Base-by-base conservation (phyloP, 2,329 filamentous ascomycete species). In the Cladophialophora exuberans region DNA sequence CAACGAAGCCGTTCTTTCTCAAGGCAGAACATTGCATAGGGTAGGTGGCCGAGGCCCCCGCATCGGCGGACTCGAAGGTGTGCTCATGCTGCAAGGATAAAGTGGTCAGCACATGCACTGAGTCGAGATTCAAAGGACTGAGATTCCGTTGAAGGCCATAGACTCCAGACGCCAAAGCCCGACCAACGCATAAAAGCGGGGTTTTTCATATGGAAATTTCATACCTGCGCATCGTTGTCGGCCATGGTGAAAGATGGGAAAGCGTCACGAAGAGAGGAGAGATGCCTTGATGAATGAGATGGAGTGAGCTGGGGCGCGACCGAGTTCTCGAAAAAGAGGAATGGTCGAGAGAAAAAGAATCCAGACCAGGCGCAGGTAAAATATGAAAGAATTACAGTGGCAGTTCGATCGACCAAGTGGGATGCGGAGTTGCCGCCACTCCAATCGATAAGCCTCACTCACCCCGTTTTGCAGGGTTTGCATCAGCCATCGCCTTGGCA, bases 21-120 rank as follows among this genome's bases (percentile, higher is more conserved):
- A 99, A 85, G 72, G 95, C 93, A 82, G 95, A 99, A 82, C 94
- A 99, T 85, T 99, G 94, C 90, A 96, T 95, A 70, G 94, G 94
- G 83, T 76, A 97, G 74, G 94, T 99, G 73, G 82, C 74, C 68
- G 94, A 97, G 71, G 94, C 93, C 79, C 94, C 95, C 77, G 95
- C 92, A 83, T 97, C 91, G 83, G 87, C 90, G 79, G 85, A 88
- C 68, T 96, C 91, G 85, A 97, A 97, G 77, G 82, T 85, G 75
- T 86, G 77, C 71, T 88, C 83, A 76, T 88, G 85, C 83, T 89
- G 67, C 61, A 62, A 18, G 20, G 6, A 36, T 48, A 42, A 23
- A 43, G 54, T 31, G 35, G 54, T 60, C 61, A 62, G 59, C 56
- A 58, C 56, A 61, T 52, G 26, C 33, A 41, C 22, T 45, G 23